A percentile compares a stretch with the other conserved stretches of the same genome.
Conservation (phyloP, 208 protist species). For the Strigomonas oncopelti region DNA sequence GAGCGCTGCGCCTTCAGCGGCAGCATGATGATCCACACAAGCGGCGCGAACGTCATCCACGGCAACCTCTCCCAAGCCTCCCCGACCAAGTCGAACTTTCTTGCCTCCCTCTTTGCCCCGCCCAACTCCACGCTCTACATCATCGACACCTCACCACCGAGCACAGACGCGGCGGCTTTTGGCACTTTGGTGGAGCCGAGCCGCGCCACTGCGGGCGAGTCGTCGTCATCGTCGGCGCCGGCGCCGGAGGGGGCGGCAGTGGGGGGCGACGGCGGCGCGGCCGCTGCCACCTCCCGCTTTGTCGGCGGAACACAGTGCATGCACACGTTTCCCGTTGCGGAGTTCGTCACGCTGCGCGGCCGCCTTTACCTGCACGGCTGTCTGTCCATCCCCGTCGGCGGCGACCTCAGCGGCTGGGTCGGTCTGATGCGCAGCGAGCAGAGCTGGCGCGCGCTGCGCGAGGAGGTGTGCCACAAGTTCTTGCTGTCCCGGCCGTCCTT, state of each 20-base stretch:
- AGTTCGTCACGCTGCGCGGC: constrained; percentile 42
- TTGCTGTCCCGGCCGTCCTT: constrained; percentile 23
- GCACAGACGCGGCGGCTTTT: not conserved
- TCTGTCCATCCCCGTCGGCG: constrained; percentile 36
- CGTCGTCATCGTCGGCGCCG: too few species aligned
- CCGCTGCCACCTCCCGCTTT: not conserved
- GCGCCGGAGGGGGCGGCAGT: not conserved
- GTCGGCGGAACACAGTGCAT: not conserved
- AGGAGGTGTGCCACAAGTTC: constrained; percentile 18
- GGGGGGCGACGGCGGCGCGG: too few species aligned
- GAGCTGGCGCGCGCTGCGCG: constrained; percentile 28
- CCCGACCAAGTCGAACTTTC: constrained; percentile 1
- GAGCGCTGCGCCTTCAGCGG: constrained; percentile 35
- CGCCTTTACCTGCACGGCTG: constrained; percentile 47
- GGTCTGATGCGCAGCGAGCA: constrained; percentile 22
- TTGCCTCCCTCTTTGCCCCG: constrained; percentile 27
- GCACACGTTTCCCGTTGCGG: constrained; percentile 1
- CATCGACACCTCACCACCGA: constrained; percentile 21
- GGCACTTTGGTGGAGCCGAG: not conserved
- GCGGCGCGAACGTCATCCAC: constrained; percentile 36
- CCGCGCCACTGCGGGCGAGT: too few species aligned
- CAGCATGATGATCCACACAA: constrained; percentile 47
- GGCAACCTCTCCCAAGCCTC: constrained; percentile 21
- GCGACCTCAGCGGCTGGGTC: constrained; percentile 32
- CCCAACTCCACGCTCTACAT: constrained; percentile 34